Evolutionary conservation across 2,329 filamentous ascomycete genomes (phyloP).

Genomic region (Epichloe festucae): DNA sequence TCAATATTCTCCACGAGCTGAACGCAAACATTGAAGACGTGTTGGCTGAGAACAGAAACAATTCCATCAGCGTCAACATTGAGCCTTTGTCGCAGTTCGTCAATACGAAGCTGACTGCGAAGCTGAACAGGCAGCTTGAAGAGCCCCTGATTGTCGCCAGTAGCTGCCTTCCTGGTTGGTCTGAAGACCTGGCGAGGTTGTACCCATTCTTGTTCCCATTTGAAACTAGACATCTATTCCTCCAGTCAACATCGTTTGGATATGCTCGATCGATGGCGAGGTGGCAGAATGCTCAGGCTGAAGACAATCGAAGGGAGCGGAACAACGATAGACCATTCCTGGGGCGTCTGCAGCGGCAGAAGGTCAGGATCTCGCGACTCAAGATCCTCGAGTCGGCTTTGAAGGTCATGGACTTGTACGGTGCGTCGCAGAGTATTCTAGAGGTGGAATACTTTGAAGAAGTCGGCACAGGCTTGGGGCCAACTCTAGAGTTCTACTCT

Average conservation of each 20-base stretch:
- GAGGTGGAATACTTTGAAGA: slow-evolving; percentile 99
- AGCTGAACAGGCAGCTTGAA: slow-evolving; percentile 91
- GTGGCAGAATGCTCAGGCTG: slow-evolving; percentile 85
- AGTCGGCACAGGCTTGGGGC: slow-evolving; percentile 88
- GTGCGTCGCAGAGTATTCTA: slow-evolving; percentile 86
- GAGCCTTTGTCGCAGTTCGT: slow-evolving; percentile 91
- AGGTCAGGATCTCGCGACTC: slow-evolving; percentile 91
- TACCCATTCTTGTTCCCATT: slow-evolving; percentile 98
- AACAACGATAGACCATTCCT: slow-evolving; percentile 86
- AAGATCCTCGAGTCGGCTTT: slow-evolving; percentile 92
- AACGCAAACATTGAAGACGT: slow-evolving; percentile 92
- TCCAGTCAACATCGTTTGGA: slow-evolving; percentile 95
- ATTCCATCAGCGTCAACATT: slow-evolving; percentile 54
- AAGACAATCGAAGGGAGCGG: slow-evolving; percentile 66
- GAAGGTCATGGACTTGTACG: slow-evolving; percentile 98
- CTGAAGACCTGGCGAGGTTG: slow-evolving; percentile 80
- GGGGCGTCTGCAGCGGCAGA: slow-evolving; percentile 84
- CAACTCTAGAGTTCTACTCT: slow-evolving; percentile 95
- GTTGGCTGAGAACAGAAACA: slow-evolving; percentile 58
- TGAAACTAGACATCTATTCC: slow-evolving; percentile 89
- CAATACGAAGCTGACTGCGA: slow-evolving; percentile 95
- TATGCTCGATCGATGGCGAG: slow-evolving; percentile 95
- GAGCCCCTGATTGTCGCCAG: slow-evolving; percentile 95
- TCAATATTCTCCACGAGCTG: slow-evolving; percentile 83
- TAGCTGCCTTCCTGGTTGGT: slow-evolving; percentile 91